A percentile compares a stretch with the other conserved stretches of the same genome.
Conservation (phyloP, 108 stramenopile genomes). For the Pelagomonas calceolata region DNA sequence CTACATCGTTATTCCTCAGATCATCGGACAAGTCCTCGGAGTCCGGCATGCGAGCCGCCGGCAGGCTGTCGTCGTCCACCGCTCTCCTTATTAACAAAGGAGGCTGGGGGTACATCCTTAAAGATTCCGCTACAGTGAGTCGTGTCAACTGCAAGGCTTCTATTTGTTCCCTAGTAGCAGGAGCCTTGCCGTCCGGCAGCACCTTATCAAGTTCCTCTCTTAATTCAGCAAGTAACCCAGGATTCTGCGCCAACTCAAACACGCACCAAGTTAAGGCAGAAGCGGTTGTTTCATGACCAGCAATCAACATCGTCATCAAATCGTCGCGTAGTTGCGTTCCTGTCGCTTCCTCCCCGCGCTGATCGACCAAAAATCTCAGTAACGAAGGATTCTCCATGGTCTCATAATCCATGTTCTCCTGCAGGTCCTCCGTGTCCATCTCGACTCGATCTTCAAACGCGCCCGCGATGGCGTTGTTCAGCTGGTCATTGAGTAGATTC, state of each 20-base stretch:
- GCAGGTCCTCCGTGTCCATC: slow-evolving; percentile 71
- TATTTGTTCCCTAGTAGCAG: slow-evolving; percentile 69
- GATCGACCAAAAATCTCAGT: slow-evolving; percentile 84
- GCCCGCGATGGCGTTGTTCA: slow-evolving; percentile 66
- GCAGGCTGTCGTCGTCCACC: slow-evolving; percentile 49
- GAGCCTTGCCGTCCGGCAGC: slow-evolving; percentile 54
- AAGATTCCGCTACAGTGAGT: slow-evolving; percentile 69
- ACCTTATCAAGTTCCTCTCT: slow-evolving; percentile 76
- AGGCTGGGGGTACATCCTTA: slow-evolving; percentile 84
- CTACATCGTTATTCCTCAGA: neutral
- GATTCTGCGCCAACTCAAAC: slow-evolving; percentile 77
- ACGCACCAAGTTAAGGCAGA: slow-evolving; percentile 88
- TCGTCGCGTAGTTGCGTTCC: slow-evolving; percentile 84
- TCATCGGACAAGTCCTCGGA: neutral
- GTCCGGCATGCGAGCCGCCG: neutral
- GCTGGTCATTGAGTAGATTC: slow-evolving; percentile 67
- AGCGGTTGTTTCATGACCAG: slow-evolving; percentile 94
- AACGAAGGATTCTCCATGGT: slow-evolving; percentile 80
- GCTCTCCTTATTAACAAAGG: slow-evolving; percentile 86
- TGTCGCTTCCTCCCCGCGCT: slow-evolving; percentile 58
- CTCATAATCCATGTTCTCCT: slow-evolving; percentile 71
- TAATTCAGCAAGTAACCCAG: slow-evolving; percentile 55
- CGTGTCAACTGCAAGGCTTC: slow-evolving; percentile 63
- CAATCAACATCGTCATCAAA: slow-evolving; percentile 95
- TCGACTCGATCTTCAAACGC: slow-evolving; percentile 65